These are phyloP conservation scores for Hirsutella thompsonii DNA, from an alignment of 2,329 filamentous ascomycete species.

Conservation along the genomic window DNA sequence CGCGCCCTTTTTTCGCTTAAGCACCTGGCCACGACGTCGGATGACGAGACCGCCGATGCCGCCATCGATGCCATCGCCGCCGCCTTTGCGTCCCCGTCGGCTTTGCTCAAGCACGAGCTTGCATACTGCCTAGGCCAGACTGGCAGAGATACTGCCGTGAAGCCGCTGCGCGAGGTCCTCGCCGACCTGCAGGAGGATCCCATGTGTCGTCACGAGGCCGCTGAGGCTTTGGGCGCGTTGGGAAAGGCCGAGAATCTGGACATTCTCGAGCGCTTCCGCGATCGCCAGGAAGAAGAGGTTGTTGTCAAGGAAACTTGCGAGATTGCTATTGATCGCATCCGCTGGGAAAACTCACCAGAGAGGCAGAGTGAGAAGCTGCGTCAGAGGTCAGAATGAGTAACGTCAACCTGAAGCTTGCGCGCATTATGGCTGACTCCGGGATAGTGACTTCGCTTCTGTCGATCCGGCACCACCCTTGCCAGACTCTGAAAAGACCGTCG, in stretches of 20 bases:
- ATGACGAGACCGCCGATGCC: slow-evolving; percentile 40
- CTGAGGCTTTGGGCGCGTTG: slow-evolving; percentile 84
- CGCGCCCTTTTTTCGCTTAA: slow-evolving; percentile 96
- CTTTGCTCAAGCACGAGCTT: slow-evolving; percentile 87
- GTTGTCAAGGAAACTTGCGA: slow-evolving; percentile 94
- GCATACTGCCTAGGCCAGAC: slow-evolving; percentile 96
- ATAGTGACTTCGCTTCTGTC: slow-evolving; percentile 85
- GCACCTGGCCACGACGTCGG: slow-evolving; percentile 63
- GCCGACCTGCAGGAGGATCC: slow-evolving; percentile 71
- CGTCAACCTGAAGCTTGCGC: slow-evolving; percentile 6
- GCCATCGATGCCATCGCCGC: slow-evolving; percentile 76
- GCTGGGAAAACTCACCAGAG: slow-evolving; percentile 75
- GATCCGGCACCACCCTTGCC: slow-evolving; percentile 87
- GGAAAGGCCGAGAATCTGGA: slow-evolving; percentile 63
- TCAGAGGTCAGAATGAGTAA: slow-evolving; percentile 47
- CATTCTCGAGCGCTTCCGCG: slow-evolving; percentile 59
- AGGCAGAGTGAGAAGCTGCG: slow-evolving; percentile 64
- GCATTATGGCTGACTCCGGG: background rate
- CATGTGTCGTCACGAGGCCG: slow-evolving; percentile 95
- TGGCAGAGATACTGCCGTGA: slow-evolving; percentile 60
- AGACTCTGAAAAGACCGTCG: slow-evolving; percentile 54
- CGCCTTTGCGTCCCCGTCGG: slow-evolving; percentile 72
- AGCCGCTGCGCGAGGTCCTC: slow-evolving; percentile 60
- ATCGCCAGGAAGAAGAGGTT: slow-evolving; percentile 62
- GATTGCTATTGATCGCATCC: slow-evolving; percentile 84